Evolutionary conservation across 805 yeast genomes (phyloP), one percentile per base, ranked within the genome.

Genomic region (Pichia phayaonensis): DNA sequence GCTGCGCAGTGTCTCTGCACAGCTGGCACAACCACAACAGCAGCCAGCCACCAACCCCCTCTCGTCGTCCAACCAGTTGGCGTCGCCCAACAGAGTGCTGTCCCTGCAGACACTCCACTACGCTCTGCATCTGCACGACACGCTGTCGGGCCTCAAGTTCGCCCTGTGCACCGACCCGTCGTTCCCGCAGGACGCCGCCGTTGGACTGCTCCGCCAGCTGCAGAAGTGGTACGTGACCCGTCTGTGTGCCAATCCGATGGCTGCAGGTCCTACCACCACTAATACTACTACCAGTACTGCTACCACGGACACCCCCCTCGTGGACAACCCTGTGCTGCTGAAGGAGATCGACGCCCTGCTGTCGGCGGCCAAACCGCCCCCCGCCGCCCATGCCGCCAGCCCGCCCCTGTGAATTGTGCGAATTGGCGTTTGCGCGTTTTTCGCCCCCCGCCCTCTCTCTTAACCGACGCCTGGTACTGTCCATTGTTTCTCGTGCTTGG

Each of bases 1-100:
- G 13, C 67, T 92, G 54, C 76, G 90, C 47, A 87, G 84, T 54
- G 78, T 94, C 39, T 77, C 92, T 0, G 15, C 31, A 4, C 46
- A 44, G 21, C 8, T 44, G 41, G 21, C 10, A 2, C 45, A 26
- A 7, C 22, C 40, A 15, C 3, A 23, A 2, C 20, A 3, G 2
- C n/a, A 29, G 34, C n/a, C 34, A 16, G 38, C 38, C 38, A 5
- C 36, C 36, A 3, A 31, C 3, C 31, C 10, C 10, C 31, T 3
- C 13, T 29, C 13, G n/a, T 3, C 40, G n/a, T 23, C 26, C 26
- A 27, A 40, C 27, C 38, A 34, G 20, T 11, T 34, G 8, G 18
- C 38, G 20, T 34, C 38, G 38, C 18, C 38, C 20, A 34, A 34
- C 38, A 3, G 38, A 2, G 38, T 34, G 20, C 20, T 16, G 11